A percentile compares a stretch with the other conserved stretches of the same genome.
Evolutionary conservation across 306 rosid genomes (phyloP).

Genomic region (Clitoria ternatea): DNA sequence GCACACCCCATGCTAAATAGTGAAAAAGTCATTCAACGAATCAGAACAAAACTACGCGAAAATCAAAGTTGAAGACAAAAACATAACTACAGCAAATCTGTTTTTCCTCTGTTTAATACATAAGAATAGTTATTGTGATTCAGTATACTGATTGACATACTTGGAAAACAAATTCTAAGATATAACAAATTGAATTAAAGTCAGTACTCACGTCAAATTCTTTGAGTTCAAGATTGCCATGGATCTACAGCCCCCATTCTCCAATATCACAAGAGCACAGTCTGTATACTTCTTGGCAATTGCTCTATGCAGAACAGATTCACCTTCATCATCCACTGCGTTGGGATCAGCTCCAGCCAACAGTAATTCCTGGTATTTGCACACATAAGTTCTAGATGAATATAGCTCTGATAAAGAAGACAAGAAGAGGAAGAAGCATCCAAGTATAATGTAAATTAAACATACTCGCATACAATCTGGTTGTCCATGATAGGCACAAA

Average conservation of each 20-base stretch:
- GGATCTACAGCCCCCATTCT: conserved; percentile 94
- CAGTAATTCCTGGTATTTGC: conserved; percentile 68
- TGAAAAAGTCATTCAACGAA: not conserved
- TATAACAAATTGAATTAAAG: not conserved
- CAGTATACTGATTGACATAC: conserved; percentile 1
- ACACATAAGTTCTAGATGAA: conserved; percentile 16
- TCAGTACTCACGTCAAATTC: conserved; percentile 70
- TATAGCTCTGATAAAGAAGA: conserved; percentile 16
- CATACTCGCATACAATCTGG: conserved; percentile 99
- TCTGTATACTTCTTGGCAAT: conserved; percentile 86
- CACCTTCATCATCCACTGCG: conserved; percentile 95
- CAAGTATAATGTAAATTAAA: conserved; percentile 27
- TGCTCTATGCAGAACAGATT: conserved; percentile 94
- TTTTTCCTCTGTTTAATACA: conserved; percentile 7
- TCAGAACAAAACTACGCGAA: not conserved
- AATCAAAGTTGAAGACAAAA: not conserved
- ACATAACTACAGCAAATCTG: conserved; percentile 7
- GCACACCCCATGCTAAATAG: not conserved
- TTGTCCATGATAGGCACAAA: conserved; percentile 97
- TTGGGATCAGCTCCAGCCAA: conserved; percentile 98
- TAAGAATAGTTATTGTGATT: not conserved
- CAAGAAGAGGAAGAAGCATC: conserved; percentile 11
- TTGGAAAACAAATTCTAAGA: not conserved
- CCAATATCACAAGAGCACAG: conserved; percentile 92
- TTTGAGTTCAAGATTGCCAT: conserved; percentile 80